Evolutionary conservation across 768 basidiomycete species (phyloP).

Genomic region (Rubroboletus pulcherrimus): DNA sequence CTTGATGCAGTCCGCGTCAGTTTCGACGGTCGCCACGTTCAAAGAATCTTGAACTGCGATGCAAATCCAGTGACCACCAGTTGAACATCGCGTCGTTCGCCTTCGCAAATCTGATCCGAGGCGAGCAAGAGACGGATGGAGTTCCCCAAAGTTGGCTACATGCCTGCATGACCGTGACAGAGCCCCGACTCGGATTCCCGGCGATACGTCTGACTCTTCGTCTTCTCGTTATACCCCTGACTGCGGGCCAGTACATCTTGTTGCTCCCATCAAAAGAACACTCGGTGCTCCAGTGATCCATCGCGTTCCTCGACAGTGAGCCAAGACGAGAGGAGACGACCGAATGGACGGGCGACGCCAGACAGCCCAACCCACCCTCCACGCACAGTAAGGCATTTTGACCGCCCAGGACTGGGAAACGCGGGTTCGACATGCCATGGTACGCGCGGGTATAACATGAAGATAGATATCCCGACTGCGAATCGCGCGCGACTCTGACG

Average conservation of each 20-base stretch:
- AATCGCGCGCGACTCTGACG: conserved; percentile 12
- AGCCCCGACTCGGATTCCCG: conserved; percentile 8
- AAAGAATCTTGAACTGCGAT: conserved; percentile 6
- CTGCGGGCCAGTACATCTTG: neutral
- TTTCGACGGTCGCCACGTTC: neutral
- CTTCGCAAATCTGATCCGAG: conserved; percentile 23
- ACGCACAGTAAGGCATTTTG: neutral
- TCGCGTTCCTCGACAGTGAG: neutral
- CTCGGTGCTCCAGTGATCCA: neutral
- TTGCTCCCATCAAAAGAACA: neutral
- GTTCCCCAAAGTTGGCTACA: neutral
- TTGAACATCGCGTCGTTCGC: neutral
- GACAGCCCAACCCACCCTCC: neutral
- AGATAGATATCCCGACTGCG: neutral
- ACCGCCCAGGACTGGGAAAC: neutral
- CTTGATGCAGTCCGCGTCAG: neutral
- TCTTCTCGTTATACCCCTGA: neutral
- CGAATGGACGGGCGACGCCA: neutral
- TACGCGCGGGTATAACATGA: neutral
- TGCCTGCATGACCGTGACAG: neutral
- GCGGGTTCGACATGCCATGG: neutral
- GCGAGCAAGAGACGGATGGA: conserved; percentile 3
- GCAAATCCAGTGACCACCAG: conserved; percentile 13
- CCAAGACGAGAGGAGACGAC: neutral
- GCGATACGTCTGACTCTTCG: neutral